A percentile compares a stretch with the other conserved stretches of the same genome.
Evolutionary conservation across 495 filamentous ascomycete genomes (phyloP).

Genomic region (Aspergillus cavernicola): DNA sequence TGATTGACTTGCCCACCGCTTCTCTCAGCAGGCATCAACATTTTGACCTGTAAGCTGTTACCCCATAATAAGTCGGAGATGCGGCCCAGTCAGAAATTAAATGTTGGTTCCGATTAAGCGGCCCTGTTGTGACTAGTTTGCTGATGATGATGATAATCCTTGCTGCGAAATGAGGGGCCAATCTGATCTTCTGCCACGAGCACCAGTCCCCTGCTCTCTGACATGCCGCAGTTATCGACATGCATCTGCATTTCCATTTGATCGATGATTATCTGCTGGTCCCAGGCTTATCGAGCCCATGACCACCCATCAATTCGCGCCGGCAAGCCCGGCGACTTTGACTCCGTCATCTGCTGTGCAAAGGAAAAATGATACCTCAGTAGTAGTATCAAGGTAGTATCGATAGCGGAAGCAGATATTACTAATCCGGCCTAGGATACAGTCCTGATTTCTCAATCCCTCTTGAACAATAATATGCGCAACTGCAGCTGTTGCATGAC

Average conservation of each 20-base stretch:
- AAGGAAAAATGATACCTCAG: conserved; percentile 1
- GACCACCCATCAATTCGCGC: conserved; percentile 16
- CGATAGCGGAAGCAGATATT: background rate
- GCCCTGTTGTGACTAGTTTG: conserved; percentile 6
- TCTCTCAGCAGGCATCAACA: conserved; percentile 4
- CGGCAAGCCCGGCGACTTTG: conserved; percentile 13
- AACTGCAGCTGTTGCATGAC: background rate
- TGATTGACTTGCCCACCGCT: conserved; percentile 8
- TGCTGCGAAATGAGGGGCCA: conserved; percentile 8
- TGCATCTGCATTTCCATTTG: conserved; percentile 1
- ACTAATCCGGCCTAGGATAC: background rate
- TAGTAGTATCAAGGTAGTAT: conserved; percentile 10
- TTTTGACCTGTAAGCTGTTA: background rate
- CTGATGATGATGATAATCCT: conserved; percentile 17
- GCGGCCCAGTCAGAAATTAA: conserved; percentile 9
- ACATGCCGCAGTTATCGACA: conserved; percentile 12
- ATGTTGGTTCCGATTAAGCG: conserved; percentile 10
- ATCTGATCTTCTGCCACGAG: conserved; percentile 9
- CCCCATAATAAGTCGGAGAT: background rate
- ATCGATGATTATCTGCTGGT: background rate
- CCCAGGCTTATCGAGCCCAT: conserved; percentile 11
- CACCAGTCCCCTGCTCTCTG: conserved; percentile 12
- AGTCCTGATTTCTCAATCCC: background rate
- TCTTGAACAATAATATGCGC: too few species aligned
- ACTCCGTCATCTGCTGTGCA: background rate